These are phyloP conservation scores for Lomentospora prolificans DNA, from an alignment of 2,329 filamentous ascomycete species.

Conservation along the genomic window DNA sequence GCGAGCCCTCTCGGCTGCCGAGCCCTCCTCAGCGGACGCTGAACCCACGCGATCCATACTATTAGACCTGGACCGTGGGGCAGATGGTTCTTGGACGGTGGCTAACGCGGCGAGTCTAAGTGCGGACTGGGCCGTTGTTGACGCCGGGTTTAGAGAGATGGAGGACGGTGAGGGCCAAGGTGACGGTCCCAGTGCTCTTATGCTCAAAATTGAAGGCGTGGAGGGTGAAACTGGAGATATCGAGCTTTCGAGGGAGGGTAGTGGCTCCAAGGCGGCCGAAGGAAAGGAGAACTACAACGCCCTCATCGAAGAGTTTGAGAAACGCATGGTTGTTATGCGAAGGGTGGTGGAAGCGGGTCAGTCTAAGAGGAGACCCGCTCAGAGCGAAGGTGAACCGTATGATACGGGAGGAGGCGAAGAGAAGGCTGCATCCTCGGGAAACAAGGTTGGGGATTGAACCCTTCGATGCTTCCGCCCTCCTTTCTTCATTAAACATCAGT, in stretches of 20 bases:
- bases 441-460: constrained; percentile 1
- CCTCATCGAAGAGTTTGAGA: constrained; percentile 47
- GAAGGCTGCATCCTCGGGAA: constrained; percentile 8
- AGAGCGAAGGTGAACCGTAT: not conserved
- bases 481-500: no score
- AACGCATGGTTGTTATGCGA: constrained; percentile 43
- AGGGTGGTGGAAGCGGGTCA: constrained; percentile 44
- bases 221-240: constrained; percentile 17
- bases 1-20: constrained; percentile 41
- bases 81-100: constrained; percentile 41
- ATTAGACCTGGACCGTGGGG: constrained; percentile 39
- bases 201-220: constrained; percentile 54
- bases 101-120: constrained; percentile 63
- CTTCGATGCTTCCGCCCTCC: not conserved
- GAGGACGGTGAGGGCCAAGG: constrained; percentile 23
- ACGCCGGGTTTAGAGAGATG: constrained; percentile 34
- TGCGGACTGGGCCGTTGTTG: constrained; percentile 57
- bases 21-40: constrained; percentile 14
- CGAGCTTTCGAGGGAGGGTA: constrained; percentile 8
- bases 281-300: constrained; percentile 37
- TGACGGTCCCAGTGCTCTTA: constrained; percentile 32
- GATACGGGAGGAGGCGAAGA: constrained; percentile 5
- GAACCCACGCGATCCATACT: constrained; percentile 36
- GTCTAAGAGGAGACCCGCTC: not conserved
- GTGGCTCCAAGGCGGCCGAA: constrained; percentile 15